These are phyloP conservation scores for Fragaria nilgerrensis DNA, from an alignment of 306 rosid genomes.

Conservation along the genomic window DNA sequence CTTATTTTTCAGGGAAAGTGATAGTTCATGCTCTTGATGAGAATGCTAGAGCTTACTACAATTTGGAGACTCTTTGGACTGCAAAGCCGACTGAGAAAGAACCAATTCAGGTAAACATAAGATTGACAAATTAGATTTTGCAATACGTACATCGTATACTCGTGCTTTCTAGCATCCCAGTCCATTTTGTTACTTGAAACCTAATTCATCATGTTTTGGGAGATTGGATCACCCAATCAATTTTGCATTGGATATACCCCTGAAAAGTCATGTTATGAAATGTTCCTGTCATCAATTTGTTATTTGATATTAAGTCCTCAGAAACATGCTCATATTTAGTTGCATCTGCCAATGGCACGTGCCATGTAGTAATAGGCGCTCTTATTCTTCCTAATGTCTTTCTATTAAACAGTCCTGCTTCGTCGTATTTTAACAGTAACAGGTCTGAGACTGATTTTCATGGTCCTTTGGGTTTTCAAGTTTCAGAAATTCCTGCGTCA, in stretches of 20 bases:
- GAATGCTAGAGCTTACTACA: slow-evolving; percentile 89
- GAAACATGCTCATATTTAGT: background rate
- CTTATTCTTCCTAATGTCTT: background rate
- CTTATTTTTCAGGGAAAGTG: slow-evolving; percentile 60
- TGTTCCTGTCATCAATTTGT: background rate
- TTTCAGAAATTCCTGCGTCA: background rate
- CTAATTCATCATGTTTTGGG: background rate
- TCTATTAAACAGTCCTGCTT: background rate
- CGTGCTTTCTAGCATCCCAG: background rate
- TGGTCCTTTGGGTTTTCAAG: background rate
- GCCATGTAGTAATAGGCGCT: background rate
- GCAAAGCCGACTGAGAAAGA: slow-evolving; percentile 46
- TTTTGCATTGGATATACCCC: background rate
- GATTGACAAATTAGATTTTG: slow-evolving; percentile 10
- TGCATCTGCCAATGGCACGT: background rate
- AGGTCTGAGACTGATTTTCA: background rate
- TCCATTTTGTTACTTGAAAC: background rate
- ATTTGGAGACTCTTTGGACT: slow-evolving; percentile 79
- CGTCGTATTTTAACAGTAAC: background rate
- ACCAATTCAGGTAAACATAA: slow-evolving; percentile 43
- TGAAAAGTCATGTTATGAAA: background rate
- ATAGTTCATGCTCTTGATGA: slow-evolving; percentile 94
- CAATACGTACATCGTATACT: background rate
- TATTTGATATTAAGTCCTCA: background rate
- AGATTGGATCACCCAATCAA: background rate